Conservation (phyloP, 2,329 filamentous ascomycete species). For the Aspergillus spinulosporus region DNA sequence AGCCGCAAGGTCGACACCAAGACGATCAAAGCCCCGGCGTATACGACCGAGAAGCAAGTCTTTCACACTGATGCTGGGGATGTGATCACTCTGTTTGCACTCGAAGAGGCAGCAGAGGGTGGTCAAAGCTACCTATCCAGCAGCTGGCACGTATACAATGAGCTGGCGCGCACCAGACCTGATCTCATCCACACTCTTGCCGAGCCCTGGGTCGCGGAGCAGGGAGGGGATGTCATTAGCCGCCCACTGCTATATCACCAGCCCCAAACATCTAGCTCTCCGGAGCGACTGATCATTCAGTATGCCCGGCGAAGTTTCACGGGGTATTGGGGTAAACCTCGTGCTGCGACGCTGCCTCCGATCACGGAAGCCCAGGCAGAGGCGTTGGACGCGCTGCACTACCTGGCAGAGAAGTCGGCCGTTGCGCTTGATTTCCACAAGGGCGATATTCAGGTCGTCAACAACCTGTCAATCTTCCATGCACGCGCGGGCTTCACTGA, state of each 20-base stretch:
- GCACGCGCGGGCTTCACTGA: conserved; percentile 51
- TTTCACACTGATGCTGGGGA: conserved; percentile 61
- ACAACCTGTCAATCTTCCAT: conserved; percentile 55
- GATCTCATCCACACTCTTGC: conserved; percentile 55
- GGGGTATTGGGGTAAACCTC: conserved; percentile 47
- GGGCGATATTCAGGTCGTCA: conserved; percentile 55
- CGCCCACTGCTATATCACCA: conserved; percentile 54
- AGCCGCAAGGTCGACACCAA: conserved; percentile 25
- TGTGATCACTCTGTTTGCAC: conserved; percentile 52
- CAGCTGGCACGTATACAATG: conserved; percentile 57
- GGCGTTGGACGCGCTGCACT: conserved; percentile 54
- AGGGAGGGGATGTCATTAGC: conserved; percentile 9
- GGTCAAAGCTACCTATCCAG: conserved; percentile 56
- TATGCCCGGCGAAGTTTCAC: conserved; percentile 62
- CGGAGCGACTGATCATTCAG: conserved; percentile 60
- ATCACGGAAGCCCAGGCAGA: conserved; percentile 56
- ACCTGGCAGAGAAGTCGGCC: conserved; percentile 47
- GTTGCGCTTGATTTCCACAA: conserved; percentile 48
- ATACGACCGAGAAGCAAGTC: conserved; percentile 46
- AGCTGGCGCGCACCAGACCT: conserved; percentile 53
- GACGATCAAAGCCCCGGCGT: conserved; percentile 45
- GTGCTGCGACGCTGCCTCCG: conserved; percentile 46
- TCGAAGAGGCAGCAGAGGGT: conserved; percentile 50
- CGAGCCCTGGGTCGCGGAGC: conserved; percentile 51
- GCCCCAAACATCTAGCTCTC: conserved; percentile 45